Conservation (phyloP, 2,329 filamentous ascomycete species). For the Xylariaceae sp. region DNA sequence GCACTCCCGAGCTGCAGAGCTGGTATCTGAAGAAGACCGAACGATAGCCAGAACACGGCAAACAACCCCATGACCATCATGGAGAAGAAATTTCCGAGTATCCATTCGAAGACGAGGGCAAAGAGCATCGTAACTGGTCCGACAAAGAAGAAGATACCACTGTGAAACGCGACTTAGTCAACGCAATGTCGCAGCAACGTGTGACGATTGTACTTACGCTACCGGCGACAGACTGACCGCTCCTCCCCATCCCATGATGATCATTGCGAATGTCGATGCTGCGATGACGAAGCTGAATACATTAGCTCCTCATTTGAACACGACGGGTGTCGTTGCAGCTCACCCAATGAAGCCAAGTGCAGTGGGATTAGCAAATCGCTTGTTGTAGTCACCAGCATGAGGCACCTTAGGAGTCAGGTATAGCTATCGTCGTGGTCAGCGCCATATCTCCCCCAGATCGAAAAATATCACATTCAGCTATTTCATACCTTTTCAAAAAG, state of each 20-base stretch:
- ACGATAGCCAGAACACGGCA: slow-evolving; percentile 49
- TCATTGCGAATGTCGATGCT: slow-evolving; percentile 36
- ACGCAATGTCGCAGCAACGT: neutral
- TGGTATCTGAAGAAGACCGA: slow-evolving; percentile 50
- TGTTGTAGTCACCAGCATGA: slow-evolving; percentile 35
- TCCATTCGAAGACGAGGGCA: slow-evolving; percentile 51
- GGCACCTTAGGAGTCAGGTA: slow-evolving; percentile 39
- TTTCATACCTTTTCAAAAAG: slow-evolving; percentile 35
- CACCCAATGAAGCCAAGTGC: slow-evolving; percentile 38
- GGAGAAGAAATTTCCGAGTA: slow-evolving; percentile 49
- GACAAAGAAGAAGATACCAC: slow-evolving; percentile 39
- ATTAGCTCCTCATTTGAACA: too few relatives aligned
- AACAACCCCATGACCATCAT: slow-evolving; percentile 55
- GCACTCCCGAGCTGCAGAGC: slow-evolving; percentile 44
- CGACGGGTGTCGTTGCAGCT: slow-evolving; percentile 6
- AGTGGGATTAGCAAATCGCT: slow-evolving; percentile 37
- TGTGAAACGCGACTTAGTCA: slow-evolving; percentile 14
- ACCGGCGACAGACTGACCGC: slow-evolving; percentile 33
- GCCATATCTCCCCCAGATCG: neutral
- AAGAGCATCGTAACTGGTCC: slow-evolving; percentile 50
- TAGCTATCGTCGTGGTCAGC: slow-evolving; percentile 21
- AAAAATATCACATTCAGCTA: neutral
- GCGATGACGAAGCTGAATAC: slow-evolving; percentile 35
- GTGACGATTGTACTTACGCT: slow-evolving; percentile 26
- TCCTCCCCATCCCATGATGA: slow-evolving; percentile 39